Percentiles rank a stretch among this genome's conserved stretches.
These are phyloP conservation scores for Secale cereale DNA, from an alignment of 176 grass and related monocot genomes.

Conservation along the genomic window DNA sequence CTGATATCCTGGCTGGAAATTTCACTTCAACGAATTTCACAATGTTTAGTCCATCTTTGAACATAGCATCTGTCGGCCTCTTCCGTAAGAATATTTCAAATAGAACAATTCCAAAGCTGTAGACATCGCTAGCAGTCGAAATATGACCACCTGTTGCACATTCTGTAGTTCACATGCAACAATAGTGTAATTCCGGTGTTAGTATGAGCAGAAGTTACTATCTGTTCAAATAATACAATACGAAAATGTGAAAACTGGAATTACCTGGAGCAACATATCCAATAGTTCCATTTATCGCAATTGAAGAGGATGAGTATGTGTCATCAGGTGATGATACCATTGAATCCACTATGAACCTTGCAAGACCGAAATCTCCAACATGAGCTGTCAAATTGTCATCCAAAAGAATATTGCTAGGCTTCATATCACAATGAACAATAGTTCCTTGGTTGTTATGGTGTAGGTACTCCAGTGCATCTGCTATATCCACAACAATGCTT, in stretches of 20 bases:
- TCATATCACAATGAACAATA: slow-evolving; percentile 36
- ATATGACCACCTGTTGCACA: slow-evolving; percentile 3
- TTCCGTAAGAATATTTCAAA: slow-evolving; percentile 23
- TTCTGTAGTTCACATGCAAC: neutral
- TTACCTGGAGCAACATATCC: slow-evolving; percentile 27
- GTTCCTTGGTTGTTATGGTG: slow-evolving; percentile 29
- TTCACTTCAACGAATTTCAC: slow-evolving; percentile 23
- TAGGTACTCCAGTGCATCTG: slow-evolving; percentile 38
- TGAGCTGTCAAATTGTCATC: slow-evolving; percentile 23
- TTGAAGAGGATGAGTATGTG: neutral
- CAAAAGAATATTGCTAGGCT: slow-evolving; percentile 26
- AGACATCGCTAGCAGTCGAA: slow-evolving; percentile 13
- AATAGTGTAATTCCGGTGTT: neutral
- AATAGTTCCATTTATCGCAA: slow-evolving; percentile 12
- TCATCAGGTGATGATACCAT: neutral
- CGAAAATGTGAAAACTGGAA: neutral
- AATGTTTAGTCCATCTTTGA: slow-evolving; percentile 21
- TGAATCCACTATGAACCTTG: slow-evolving; percentile 8
- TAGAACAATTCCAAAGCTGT: slow-evolving; percentile 28
- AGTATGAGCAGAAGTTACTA: neutral
- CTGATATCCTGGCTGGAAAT: slow-evolving; percentile 6
- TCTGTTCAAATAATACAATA: neutral
- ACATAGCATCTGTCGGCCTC: slow-evolving; percentile 29
- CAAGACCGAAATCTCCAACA: slow-evolving; percentile 41
- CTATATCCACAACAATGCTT: slow-evolving; percentile 30